A percentile compares a stretch with the other conserved stretches of the same genome.
Conservation (phyloP, 2,329 filamentous ascomycete species). For the Cercospora sesami region DNA sequence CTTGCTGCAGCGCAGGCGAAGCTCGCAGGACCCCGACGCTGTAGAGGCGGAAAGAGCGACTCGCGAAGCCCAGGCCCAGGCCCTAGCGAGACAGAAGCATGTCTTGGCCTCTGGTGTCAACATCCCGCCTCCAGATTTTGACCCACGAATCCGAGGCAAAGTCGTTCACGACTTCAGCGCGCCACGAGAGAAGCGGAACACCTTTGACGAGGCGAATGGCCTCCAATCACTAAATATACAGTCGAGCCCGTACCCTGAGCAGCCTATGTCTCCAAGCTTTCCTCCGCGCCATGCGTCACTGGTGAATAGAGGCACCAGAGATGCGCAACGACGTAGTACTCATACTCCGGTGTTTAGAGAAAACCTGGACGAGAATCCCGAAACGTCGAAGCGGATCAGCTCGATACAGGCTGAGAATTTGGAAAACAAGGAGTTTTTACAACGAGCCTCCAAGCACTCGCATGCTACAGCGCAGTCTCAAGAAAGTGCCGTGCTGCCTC, state of each 20-base stretch:
- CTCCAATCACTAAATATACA: not conserved
- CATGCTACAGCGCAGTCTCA: slow-evolving; percentile 29
- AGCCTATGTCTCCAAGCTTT: slow-evolving; percentile 17
- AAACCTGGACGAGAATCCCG: slow-evolving; percentile 58
- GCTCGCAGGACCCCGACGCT: slow-evolving; percentile 41
- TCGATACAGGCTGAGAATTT: slow-evolving; percentile 50
- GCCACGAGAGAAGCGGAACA: slow-evolving; percentile 49
- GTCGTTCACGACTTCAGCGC: slow-evolving; percentile 66
- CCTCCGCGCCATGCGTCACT: slow-evolving; percentile 27
- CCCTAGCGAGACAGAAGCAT: slow-evolving; percentile 50
- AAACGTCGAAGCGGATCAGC: slow-evolving; percentile 43
- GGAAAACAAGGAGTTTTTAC: slow-evolving; percentile 51
- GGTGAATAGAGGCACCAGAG: slow-evolving; percentile 19
- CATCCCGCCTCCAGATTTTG: slow-evolving; percentile 59
- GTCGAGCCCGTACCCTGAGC: slow-evolving; percentile 11
- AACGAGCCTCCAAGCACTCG: slow-evolving; percentile 44
- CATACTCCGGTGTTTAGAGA: slow-evolving; percentile 63
- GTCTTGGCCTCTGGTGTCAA: slow-evolving; percentile 53
- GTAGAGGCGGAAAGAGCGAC: slow-evolving; percentile 26
- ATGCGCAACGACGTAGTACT: slow-evolving; percentile 35
- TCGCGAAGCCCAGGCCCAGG: slow-evolving; percentile 41
- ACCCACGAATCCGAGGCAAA: slow-evolving; percentile 63
- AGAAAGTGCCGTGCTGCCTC: slow-evolving; percentile 37
- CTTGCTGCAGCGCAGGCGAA: slow-evolving; percentile 58
- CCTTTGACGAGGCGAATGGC: slow-evolving; percentile 27